Base-by-base conservation (phyloP, 768 basidiomycete genomes). In the Suillus ampliporus region DNA sequence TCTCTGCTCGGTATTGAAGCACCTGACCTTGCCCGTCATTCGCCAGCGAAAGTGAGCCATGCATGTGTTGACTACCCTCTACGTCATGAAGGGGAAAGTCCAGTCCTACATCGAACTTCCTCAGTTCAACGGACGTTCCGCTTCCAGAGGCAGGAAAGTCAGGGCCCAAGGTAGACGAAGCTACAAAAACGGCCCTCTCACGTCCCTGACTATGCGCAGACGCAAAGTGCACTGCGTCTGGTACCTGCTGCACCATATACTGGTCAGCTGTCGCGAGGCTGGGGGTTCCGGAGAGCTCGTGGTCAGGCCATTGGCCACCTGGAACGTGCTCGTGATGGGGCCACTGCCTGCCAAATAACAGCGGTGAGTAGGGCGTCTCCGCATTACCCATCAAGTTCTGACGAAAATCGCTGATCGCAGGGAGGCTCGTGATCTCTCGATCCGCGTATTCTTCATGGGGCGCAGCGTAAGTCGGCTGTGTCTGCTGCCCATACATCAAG, bases 21-120 rank as follows among this genome's bases (percentile, higher is more conserved):
- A 26, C 37, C 53, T 56, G 17, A 56, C 53, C 53, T 56, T 56
- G 53, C 23, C 17, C 53, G 2, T 21, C 5, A 40, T 26, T 40
- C 17, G 9, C 23, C 53, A 40, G 37, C 10, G 17, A 38, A 19
- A 31, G 19, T 51, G 50, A 6, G 28, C 19, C 2, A 11, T 51
- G 10, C 10, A 11, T 3, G 5, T 51, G 28, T 19, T 51, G 50
- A n/a, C 5, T 31, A 3, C 50, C 50, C 19, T 51, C 48, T 50
- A 28, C 28, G 17, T 50, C 17, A 19, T 19, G 9, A 17, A 31
- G 5, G 17, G 48, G 5, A 9, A 31, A 5, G 19, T 31, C 1
- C 19, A 31, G 17, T 9, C 6, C 31, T 31, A 3, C 6, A 31
- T 31, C 31, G 31, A 31, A 6, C 31, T 6, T 6, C 31, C 6